Conservation (phyloP, 192 early-diverging fungal genomes). For the Ambispora gerdemannii region DNA sequence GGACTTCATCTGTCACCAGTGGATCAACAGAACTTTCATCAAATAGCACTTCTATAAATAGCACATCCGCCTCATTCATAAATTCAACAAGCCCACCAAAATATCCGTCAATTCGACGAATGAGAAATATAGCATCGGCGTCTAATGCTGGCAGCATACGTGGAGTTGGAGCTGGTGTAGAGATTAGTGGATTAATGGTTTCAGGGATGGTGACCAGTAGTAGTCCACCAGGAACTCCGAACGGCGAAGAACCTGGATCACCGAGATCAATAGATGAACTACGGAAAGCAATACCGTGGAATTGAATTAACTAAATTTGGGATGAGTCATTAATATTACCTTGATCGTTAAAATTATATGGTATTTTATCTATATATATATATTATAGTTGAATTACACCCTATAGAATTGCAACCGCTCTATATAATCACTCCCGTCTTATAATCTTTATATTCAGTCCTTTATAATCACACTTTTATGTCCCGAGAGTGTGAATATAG, state of each 20-base stretch:
- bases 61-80: not conserved
- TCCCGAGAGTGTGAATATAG: too few species aligned
- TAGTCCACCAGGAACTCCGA: slow-evolving; percentile 1
- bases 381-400: too few species aligned
- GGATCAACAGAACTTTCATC: not conserved
- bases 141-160: not conserved
- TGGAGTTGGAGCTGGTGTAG: slow-evolving; percentile 27
- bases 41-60: not conserved
- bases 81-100: slow-evolving; percentile 12
- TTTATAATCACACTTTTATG: too few species aligned
- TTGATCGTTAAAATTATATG: too few species aligned
- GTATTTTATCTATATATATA: too few species aligned
- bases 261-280: not conserved
- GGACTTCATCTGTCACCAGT: not conserved
- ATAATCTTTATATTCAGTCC: too few species aligned
- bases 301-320: too few species aligned
- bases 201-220: slow-evolving; percentile 18
- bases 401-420: too few species aligned
- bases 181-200: slow-evolving; percentile 22
- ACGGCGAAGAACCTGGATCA: not conserved
- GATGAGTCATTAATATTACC: too few species aligned
- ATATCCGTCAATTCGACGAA: slow-evolving; percentile 13
- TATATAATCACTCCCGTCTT: too few species aligned
- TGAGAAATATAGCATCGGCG: not conserved
- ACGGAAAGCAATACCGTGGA: slow-evolving; percentile 9